phyloP scores from a whole-genome alignment of 306 rosid species.

The Purshia tridentata region DNA sequence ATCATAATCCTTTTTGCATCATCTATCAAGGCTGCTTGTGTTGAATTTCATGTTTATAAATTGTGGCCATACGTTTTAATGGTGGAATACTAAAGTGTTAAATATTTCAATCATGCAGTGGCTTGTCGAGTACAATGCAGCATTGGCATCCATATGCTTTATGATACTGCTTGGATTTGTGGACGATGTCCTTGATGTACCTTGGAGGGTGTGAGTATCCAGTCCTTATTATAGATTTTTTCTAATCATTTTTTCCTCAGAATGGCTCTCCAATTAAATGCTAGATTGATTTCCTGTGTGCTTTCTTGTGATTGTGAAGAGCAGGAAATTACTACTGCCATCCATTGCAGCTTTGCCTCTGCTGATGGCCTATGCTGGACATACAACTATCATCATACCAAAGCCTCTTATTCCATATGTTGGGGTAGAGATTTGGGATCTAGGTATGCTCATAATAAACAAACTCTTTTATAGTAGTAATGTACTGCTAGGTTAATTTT shows the following conservation, averaged over 20 bases:
- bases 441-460: slow-evolving; percentile 53
- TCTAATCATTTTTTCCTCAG: background rate
- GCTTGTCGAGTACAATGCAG: slow-evolving; percentile 98
- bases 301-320: slow-evolving; percentile 41
- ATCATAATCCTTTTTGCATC: background rate
- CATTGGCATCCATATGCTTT: slow-evolving; percentile 85
- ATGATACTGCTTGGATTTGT: slow-evolving; percentile 97
- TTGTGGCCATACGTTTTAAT: background rate
- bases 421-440: slow-evolving; percentile 73
- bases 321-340: slow-evolving; percentile 86
- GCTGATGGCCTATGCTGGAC: slow-evolving; percentile 99
- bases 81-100: slow-evolving; percentile 15
- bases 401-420: slow-evolving; percentile 80
- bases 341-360: slow-evolving; percentile 93
- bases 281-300: slow-evolving; percentile 17
- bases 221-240: background rate
- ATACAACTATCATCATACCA: slow-evolving; percentile 89
- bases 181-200: slow-evolving; percentile 94
- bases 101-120: slow-evolving; percentile 64
- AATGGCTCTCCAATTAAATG: slow-evolving; percentile 25
- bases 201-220: slow-evolving; percentile 97
- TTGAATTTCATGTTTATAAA: background rate
- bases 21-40: background rate
- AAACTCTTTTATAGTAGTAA: background rate
- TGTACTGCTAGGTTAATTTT: no score